These are phyloP conservation scores for Pyricularia grisea DNA, from an alignment of 2,329 filamentous ascomycete species.

Conservation along the genomic window DNA sequence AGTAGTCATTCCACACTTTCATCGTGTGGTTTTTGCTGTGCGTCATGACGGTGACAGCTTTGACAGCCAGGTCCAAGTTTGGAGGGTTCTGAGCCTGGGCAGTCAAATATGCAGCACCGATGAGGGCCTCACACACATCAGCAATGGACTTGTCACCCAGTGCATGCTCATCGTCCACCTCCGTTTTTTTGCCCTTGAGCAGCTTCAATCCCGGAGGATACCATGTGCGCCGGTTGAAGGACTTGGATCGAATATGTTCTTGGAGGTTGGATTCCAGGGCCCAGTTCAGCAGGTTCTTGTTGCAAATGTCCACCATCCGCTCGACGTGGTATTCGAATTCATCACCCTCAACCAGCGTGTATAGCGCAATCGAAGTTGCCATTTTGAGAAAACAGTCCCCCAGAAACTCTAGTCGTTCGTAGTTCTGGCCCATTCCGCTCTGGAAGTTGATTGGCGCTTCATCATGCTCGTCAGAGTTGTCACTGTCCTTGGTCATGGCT, in stretches of 20 bases:
- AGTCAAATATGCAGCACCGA: slow-evolving; percentile 69
- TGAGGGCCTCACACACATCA: slow-evolving; percentile 89
- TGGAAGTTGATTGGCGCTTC: slow-evolving; percentile 64
- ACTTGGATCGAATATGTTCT: slow-evolving; percentile 72
- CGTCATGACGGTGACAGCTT: slow-evolving; percentile 61
- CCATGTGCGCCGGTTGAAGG: slow-evolving; percentile 78
- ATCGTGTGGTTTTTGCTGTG: slow-evolving; percentile 61
- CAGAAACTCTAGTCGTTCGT: slow-evolving; percentile 87
- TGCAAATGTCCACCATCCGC: slow-evolving; percentile 86
- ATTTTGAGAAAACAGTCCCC: slow-evolving; percentile 94
- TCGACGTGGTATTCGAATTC: slow-evolving; percentile 86
- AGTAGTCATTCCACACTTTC: slow-evolving; percentile 64
- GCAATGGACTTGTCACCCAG: slow-evolving; percentile 86
- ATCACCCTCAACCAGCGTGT: slow-evolving; percentile 62
- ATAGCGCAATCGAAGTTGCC: slow-evolving; percentile 84
- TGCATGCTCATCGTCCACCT: slow-evolving; percentile 44
- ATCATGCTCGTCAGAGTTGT: slow-evolving; percentile 67
- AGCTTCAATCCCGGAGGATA: slow-evolving; percentile 75
- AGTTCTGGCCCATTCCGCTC: slow-evolving; percentile 84
- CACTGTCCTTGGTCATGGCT: slow-evolving; percentile 85
- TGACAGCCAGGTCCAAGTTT: slow-evolving; percentile 48
- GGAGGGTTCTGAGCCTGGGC: slow-evolving; percentile 6
- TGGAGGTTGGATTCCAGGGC: slow-evolving; percentile 57
- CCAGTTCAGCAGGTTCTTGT: slow-evolving; percentile 75
- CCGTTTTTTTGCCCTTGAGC: slow-evolving; percentile 54